phyloP scores from a whole-genome alignment of 2,329 filamentous ascomycete genomes.

The Stemphylium lycopersici region DNA sequence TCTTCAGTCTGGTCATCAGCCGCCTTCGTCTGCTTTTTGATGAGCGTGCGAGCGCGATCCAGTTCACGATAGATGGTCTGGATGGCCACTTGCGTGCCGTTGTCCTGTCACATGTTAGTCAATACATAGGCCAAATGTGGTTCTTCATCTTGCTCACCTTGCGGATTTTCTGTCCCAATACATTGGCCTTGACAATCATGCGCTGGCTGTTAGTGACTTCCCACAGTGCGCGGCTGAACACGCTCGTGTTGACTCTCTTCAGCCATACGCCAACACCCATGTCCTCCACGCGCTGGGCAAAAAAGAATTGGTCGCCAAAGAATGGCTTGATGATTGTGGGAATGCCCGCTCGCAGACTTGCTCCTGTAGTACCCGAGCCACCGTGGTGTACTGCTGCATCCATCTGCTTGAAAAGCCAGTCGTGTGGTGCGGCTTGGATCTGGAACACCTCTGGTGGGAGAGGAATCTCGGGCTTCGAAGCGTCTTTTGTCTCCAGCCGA shows the following conservation, averaged over 20 bases:
- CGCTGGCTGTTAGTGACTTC: constrained; percentile 87
- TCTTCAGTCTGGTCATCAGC: constrained; percentile 58
- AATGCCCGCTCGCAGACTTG: constrained; percentile 85
- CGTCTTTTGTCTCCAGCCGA: constrained; percentile 66
- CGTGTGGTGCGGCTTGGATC: constrained; percentile 90
- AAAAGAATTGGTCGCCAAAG: constrained; percentile 98
- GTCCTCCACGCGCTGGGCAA: constrained; percentile 86
- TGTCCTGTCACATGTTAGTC: constrained; percentile 64
- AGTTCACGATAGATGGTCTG: constrained; percentile 93
- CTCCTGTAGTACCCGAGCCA: constrained; percentile 92
- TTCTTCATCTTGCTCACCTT: constrained; percentile 63
- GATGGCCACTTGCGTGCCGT: constrained; percentile 87
- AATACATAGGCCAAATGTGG: constrained; percentile 33
- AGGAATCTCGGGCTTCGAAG: constrained; percentile 67
- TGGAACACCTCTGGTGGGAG: constrained; percentile 81
- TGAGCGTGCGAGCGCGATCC: constrained; percentile 86
- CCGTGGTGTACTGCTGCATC: constrained; percentile 95
- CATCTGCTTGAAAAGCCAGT: constrained; percentile 94
- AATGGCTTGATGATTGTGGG: constrained; percentile 96
- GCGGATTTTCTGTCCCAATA: constrained; percentile 85
- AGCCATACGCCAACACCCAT: constrained; percentile 89
- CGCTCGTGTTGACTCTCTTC: constrained; percentile 85
- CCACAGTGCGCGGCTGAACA: constrained; percentile 87
- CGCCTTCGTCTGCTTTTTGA: constrained; percentile 63
- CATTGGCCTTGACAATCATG: constrained; percentile 85